Evolutionary conservation across 805 yeast genomes (phyloP), one percentile per base, ranked within the genome.

Genomic region (Tetrapisispora taiwanensis): DNA sequence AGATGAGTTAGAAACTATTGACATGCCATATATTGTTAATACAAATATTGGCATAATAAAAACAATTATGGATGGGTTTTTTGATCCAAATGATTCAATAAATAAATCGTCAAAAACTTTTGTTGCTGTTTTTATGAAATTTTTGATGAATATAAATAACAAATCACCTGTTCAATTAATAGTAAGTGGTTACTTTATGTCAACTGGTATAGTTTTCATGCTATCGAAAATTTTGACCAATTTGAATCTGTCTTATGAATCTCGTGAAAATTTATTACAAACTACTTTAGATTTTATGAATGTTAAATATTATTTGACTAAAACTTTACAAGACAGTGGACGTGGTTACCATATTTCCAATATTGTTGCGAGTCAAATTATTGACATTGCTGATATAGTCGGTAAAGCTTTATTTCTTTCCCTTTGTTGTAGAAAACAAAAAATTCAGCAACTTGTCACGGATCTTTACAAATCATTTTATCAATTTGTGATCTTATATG

Each of bases 401-500:
- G 84, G 78, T 43, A 70, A 73, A 39, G 71, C 75, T 9, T 55
- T 77, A 22, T 65, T 75, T 20, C 46, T 75, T 19, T 73, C 75
- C 1, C 55, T 79, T 19, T 72, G 78, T 43, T 71, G 78, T 30
- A 46, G 45, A 28, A 41, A 33, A 14, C 52, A 47, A 12, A 43
- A 43, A 9, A 39, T 49, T 2, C 54, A 52, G 26, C 45, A 39
- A 26, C 34, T 52, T 10, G 20, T 50, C 13, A 46, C 22, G 12
- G 20, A 18, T 2, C 48, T 46, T 2, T 53, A 46, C 24, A 22
- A 32, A 19, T 24, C 18, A 19, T 36, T 30, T 32, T n/a, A 36
- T 17, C 24, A 41, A 13, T 40, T 31, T 8, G 14, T 40, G n/a
- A 43, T 50, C n/a, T 40, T 46, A 14, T 50, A 62, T 42, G 55